Evolutionary conservation across 768 basidiomycete genomes (phyloP).

Genomic region (Gloeostereum incarnatum): DNA sequence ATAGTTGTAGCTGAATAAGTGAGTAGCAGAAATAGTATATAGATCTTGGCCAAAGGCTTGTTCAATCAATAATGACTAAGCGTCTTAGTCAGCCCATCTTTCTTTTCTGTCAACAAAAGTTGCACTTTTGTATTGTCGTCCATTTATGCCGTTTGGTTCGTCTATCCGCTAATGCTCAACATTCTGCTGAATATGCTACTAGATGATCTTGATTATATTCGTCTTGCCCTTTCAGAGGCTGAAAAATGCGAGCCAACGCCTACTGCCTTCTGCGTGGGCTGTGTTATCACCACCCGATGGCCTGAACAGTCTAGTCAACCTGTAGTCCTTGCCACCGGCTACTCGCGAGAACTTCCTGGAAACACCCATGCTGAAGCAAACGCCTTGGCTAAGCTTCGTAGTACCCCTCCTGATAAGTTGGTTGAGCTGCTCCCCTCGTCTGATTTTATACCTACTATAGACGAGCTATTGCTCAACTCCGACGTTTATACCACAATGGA

Average conservation of each 20-base stretch:
- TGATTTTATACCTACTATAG: constrained; percentile 21
- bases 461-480: constrained; percentile 44
- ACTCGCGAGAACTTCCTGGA: constrained; percentile 84
- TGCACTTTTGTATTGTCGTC: no score
- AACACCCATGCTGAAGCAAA: constrained; percentile 99
- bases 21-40: constrained; percentile 6
- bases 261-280: constrained; percentile 90
- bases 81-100: no score
- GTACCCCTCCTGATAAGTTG: constrained; percentile 35
- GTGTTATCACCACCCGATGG: constrained; percentile 49
- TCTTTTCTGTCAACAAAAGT: no score
- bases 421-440: constrained; percentile 29
- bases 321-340: constrained; percentile 66
- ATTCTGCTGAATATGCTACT: neutral
- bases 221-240: constrained; percentile 63
- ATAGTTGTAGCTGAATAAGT: constrained; percentile 32
- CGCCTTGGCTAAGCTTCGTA: constrained; percentile 64
- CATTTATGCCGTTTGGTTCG: neutral
- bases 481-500: constrained; percentile 96
- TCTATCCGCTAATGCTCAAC: neutral
- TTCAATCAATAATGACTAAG: neutral
- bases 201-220: constrained; percentile 31
- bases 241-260: constrained; percentile 56
- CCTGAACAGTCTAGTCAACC: constrained; percentile 27
- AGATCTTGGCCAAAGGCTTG: neutral